These are phyloP conservation scores for Leishmania turanica DNA, from an alignment of 208 protist species.

Conservation along the genomic window DNA sequence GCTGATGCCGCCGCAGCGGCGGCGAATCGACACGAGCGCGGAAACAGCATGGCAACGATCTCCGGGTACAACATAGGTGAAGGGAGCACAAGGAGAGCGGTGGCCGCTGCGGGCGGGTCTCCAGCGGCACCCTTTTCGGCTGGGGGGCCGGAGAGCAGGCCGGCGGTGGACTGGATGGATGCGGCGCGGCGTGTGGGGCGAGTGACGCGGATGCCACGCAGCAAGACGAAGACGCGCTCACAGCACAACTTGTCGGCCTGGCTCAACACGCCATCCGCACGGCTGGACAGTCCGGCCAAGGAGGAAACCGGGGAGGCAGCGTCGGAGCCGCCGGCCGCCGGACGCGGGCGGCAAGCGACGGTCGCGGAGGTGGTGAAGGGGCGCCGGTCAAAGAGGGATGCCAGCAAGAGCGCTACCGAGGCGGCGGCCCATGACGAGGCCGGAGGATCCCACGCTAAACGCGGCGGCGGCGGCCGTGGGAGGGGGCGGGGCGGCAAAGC, in stretches of 20 bases:
- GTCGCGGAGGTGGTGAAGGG: constrained; percentile 22
- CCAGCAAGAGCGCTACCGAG: constrained; percentile 15
- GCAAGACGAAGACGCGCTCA: constrained; percentile 45
- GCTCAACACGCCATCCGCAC: constrained; percentile 63
- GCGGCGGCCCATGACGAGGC: neutral
- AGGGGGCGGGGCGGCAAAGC: constrained; percentile 10
- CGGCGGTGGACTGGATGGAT: constrained; percentile 60
- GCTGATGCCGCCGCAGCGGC: neutral
- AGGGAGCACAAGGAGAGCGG: neutral
- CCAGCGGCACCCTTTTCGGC: neutral
- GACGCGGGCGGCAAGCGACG: constrained; percentile 26
- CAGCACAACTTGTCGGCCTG: constrained; percentile 77
- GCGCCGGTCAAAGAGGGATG: constrained; percentile 22
- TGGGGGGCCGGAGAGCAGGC: neutral
- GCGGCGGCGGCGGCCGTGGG: constrained; percentile 1
- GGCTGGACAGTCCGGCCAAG: constrained; percentile 12
- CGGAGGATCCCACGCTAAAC: constrained; percentile 5
- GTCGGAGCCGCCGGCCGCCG: neutral
- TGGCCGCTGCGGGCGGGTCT: neutral
- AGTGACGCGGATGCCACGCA: constrained; percentile 47
- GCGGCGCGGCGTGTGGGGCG: constrained; percentile 55
- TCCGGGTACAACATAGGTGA: constrained; percentile 49
- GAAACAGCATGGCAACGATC: constrained; percentile 34
- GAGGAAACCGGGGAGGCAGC: constrained; percentile 3
- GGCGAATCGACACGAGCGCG: neutral